phyloP scores from a whole-genome alignment of 345 rosid species.

The Ricinus communis region DNA sequence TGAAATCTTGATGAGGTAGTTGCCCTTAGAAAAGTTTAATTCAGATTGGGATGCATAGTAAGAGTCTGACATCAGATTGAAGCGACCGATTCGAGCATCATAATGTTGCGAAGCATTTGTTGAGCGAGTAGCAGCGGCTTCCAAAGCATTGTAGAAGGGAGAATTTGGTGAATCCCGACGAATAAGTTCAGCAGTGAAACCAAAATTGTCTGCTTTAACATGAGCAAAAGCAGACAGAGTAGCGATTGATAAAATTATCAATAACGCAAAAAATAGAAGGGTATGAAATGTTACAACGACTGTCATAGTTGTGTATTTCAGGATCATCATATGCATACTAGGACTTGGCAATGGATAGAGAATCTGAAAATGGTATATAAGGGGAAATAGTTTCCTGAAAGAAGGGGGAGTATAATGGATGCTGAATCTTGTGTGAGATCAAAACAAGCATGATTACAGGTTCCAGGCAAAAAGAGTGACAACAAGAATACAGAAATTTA shows the following conservation, averaged over 20 bases:
- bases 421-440: neutral
- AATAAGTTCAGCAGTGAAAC: conserved; percentile 12
- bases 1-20: conserved; percentile 16
- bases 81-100: neutral
- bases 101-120: conserved; percentile 1
- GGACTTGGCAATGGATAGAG: neutral
- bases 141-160: conserved; percentile 12
- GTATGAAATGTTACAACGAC: neutral
- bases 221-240: neutral
- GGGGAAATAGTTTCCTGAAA: neutral
- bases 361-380: neutral
- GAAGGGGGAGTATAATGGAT: neutral
- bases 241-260: neutral
- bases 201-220: neutral
- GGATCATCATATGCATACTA: neutral
- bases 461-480: neutral
- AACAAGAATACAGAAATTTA: neutral
- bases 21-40: neutral
- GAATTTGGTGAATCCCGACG: conserved; percentile 21
- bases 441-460: neutral
- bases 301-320: neutral
- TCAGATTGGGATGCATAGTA: too few relatives aligned
- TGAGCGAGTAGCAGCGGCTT: neutral
- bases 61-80: too few relatives aligned
- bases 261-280: neutral